Conservation (phyloP, 805 yeast genomes). For the Tetrapisispora nanseiensis region DNA sequence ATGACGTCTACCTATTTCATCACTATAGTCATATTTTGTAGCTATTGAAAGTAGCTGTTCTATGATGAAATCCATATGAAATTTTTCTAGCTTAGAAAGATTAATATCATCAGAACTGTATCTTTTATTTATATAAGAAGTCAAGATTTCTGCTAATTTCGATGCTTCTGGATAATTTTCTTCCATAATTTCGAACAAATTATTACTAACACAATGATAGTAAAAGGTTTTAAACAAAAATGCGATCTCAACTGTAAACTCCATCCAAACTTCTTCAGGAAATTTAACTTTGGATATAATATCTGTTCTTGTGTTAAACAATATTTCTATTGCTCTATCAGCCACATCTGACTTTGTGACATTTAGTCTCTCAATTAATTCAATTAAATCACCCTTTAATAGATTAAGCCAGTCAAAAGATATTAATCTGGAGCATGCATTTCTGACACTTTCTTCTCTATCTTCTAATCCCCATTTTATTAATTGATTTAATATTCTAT, state of each 20-base stretch:
- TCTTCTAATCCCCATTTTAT: constrained; percentile 82
- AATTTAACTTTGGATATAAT: constrained; percentile 49
- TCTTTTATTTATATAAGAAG: constrained; percentile 46
- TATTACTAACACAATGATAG: constrained; percentile 49
- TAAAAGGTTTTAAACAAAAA: constrained; percentile 62
- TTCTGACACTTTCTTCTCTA: constrained; percentile 63
- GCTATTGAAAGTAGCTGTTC: constrained; percentile 64
- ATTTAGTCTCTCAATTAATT: constrained; percentile 60
- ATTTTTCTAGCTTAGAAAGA: constrained; percentile 34
- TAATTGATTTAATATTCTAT: constrained; percentile 50
- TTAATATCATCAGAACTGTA: constrained; percentile 6
- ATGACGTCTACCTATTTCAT: constrained; percentile 80
- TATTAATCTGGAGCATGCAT: constrained; percentile 64
- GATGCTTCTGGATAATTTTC: constrained; percentile 71
- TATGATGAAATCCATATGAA: constrained; percentile 61
- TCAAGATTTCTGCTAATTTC: constrained; percentile 50
- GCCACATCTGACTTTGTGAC: constrained; percentile 62
- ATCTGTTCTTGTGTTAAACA: constrained; percentile 56
- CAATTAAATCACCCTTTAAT: constrained; percentile 60
- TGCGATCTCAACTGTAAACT: constrained; percentile 63
- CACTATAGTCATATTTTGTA: constrained; percentile 70
- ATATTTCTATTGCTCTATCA: constrained; percentile 50
- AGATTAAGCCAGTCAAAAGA: constrained; percentile 62
- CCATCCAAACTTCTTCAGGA: constrained; percentile 57
- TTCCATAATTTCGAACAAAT: constrained; percentile 48